Evolutionary conservation across 345 rosid genomes (phyloP), one percentile per base, ranked within the genome.

Genomic region (Gynandropsis gynandra): DNA sequence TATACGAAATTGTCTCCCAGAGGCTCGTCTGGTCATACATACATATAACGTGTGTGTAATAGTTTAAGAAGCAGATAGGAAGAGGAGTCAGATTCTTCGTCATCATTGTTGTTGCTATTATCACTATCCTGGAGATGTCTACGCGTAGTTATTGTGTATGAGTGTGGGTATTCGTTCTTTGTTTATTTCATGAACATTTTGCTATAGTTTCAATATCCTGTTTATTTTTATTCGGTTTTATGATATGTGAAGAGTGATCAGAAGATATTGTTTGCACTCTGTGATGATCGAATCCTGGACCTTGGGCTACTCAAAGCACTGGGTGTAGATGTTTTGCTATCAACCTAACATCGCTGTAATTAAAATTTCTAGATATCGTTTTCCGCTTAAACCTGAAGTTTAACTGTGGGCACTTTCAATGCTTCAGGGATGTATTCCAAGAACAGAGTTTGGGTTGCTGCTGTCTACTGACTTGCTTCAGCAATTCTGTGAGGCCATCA

Each of bases 21-120:
- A 54, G 42, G 31, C 1, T 31, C 29, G 38, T 16, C 12, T 54
- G 29, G 47, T 54, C 36, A 52, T 32, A 16, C 54, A 34, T 4
- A 49, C 32, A 13, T 18, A 21, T 40, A 10, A 8, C 32, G 14
- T 18, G 13, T 40, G 8, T 4, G 16, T 16, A 31, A 16, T 54
- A 54, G 27, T 41, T 47, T 8, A 37, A 27, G 27, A 53, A 39
- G 41, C 20, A 36, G 36, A 40, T 24, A 11, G 40, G 40, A 36
- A 36, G 13, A 7, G 40, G 2, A 36, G 40, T 36, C n/a, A n/a
- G n/a, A 8, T 8, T 36, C n/a, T 36, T 36, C 40, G 10, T 11
- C 10, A 3, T 33, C 36, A 1, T 11, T 50, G 16, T 17, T 2
- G 12, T 18, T 52, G 18, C 29, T 24, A 12, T 4, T 38, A 19